A percentile compares a stretch with the other conserved stretches of the same genome.
Evolutionary conservation across 345 rosid genomes (phyloP).

Genomic region (Euphorbia lathyris): DNA sequence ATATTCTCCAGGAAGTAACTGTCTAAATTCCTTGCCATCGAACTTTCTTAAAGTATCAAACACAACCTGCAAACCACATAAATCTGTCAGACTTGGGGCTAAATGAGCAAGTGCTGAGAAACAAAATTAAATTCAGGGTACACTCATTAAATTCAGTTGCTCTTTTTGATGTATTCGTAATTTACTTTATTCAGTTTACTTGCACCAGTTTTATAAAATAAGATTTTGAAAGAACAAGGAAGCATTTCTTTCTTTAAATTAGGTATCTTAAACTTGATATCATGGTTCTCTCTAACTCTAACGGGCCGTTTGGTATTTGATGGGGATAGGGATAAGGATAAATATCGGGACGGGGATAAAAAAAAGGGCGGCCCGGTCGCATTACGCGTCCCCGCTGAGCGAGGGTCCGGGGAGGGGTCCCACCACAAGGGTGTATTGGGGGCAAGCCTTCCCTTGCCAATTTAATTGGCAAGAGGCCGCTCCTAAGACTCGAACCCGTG

Average conservation of each 20-base stretch:
- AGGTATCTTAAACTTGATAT: neutral
- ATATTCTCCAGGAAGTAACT: constrained; percentile 91
- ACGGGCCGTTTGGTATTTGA: too few species aligned
- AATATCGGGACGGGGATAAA: too few species aligned
- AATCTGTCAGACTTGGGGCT: neutral
- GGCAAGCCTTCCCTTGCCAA: too few species aligned
- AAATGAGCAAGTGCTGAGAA: neutral
- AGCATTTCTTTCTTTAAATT: constrained; percentile 2
- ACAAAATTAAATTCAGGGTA: neutral
- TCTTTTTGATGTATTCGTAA: neutral
- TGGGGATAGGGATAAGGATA: too few species aligned
- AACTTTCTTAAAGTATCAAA: constrained; percentile 91
- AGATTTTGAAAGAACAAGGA: neutral
- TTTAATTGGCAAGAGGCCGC: too few species aligned
- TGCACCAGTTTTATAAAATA: neutral
- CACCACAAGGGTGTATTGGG: too few species aligned
- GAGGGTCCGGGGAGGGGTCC: too few species aligned
- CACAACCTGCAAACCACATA: constrained; percentile 58
- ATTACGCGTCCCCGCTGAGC: too few species aligned
- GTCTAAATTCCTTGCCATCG: constrained; percentile 89
- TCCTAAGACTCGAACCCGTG: too few species aligned
- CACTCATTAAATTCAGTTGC: neutral
- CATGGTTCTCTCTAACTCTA: neutral
- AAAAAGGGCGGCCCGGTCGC: too few species aligned
- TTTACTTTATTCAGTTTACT: neutral